Base-by-base conservation (phyloP, 345 rosid species). In the Pugionium cornutum region DNA sequence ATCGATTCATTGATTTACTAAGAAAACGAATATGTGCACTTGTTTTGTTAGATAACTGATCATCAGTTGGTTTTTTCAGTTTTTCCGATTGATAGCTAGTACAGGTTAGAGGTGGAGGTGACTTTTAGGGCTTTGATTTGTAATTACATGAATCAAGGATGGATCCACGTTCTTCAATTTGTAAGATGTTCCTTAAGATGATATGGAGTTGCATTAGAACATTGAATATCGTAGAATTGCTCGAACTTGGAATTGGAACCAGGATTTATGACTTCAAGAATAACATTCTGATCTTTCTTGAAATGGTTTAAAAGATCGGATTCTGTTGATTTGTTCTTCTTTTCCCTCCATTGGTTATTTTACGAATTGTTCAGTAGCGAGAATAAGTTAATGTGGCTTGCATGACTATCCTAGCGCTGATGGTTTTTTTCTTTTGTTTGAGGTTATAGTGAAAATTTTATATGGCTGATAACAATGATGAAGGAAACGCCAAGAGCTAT, bases 381-480 rank as follows among this genome's bases (percentile, higher is more conserved):
- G 26, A 30, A 41, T 59, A 31, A 41, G 26, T 37, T 18, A 18
- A 18, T 18, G 18, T 18, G 18, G 18, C 18, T 18, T 18, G 18
- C 18, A 18, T 18, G 18, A 18, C 18, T 18, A 18, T 18, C 18
- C 18, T 18, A 18, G 18, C 18, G 18, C 18, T 1, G 28, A 52
- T 52, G 46, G 60, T 42, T 34, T 18, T 18, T 18, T 53, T 6
- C 26, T 48, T 64, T 67, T 41, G 8, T 5, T 68, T 51, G 9
- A 50, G 5, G 48, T 68, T 63, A 32, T 11, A 66, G 74, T 56
- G 54, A 10, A 6, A 41, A 42, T 56, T 42, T 59, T 33, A 55
- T 6, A 87, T 92, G 97, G 85, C 83, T 65, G 81, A 70, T 45
- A 73, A 31, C 40, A 67, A 40, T 6, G 85, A 70, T 64, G 84